A percentile compares a stretch with the other conserved stretches of the same genome.
These are phyloP conservation scores for Penicillium odoratum DNA, from an alignment of 495 filamentous ascomycete genomes.

Conservation along the genomic window DNA sequence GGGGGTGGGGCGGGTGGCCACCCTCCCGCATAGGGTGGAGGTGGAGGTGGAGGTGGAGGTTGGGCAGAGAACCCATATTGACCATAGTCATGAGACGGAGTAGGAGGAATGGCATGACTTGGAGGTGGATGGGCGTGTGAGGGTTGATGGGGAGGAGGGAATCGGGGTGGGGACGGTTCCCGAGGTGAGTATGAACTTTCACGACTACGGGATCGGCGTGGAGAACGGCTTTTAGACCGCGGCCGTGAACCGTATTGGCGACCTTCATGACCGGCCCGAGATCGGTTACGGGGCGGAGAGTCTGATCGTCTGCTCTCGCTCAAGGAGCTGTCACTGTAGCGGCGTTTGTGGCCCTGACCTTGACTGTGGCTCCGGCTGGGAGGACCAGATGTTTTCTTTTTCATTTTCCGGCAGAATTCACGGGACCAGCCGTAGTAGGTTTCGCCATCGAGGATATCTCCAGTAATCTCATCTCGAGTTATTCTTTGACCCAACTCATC, in stretches of 20 bases:
- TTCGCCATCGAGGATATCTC: slow-evolving; percentile 60
- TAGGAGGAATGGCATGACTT: slow-evolving; percentile 22
- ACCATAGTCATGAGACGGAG: slow-evolving; percentile 24
- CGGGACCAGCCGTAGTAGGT: slow-evolving; percentile 88
- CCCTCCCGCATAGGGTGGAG: slow-evolving; percentile 48
- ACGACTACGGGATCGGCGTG: slow-evolving; percentile 34
- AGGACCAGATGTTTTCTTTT: slow-evolving; percentile 45
- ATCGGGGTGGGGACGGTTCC: slow-evolving; percentile 28
- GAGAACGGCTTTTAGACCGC: slow-evolving; percentile 23
- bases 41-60: slow-evolving; percentile 47
- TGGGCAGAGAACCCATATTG: slow-evolving; percentile 16
- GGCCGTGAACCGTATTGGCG: slow-evolving; percentile 15
- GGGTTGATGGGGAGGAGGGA: slow-evolving; percentile 31
- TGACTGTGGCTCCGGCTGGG: slow-evolving; percentile 31
- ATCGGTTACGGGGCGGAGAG: slow-evolving; percentile 30
- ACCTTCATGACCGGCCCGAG: slow-evolving; percentile 7
- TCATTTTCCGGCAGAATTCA: slow-evolving; percentile 80
- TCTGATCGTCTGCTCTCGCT: slow-evolving; percentile 31
- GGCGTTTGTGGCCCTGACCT: slow-evolving; percentile 39
- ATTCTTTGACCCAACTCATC: slow-evolving; percentile 73
- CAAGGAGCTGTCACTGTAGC: slow-evolving; percentile 50
- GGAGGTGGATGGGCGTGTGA: slow-evolving; percentile 25
- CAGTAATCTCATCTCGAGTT: slow-evolving; percentile 58
- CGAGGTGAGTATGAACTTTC: slow-evolving; percentile 53
- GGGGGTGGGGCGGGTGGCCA: slow-evolving; percentile 52